These are phyloP conservation scores for Rhodotorula graminis DNA, from an alignment of 768 basidiomycete species.

Conservation along the genomic window DNA sequence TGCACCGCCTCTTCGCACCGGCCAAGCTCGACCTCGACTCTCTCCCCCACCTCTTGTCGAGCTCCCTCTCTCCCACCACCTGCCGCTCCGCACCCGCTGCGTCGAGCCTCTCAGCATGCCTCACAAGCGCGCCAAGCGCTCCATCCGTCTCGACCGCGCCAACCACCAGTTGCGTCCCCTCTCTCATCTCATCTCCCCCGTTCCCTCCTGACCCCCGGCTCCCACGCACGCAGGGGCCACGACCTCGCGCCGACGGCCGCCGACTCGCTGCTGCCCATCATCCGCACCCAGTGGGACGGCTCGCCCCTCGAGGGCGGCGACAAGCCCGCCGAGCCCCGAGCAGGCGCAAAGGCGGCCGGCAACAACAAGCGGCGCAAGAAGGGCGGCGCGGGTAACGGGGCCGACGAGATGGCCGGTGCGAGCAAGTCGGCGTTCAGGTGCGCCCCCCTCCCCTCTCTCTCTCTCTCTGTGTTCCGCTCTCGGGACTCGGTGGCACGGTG, in stretches of 20 bases:
- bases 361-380: conserved; percentile 35
- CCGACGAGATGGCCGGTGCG: conserved; percentile 1
- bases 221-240: conserved; percentile 7
- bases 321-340: neutral
- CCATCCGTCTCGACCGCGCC: conserved; percentile 6
- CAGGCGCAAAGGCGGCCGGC: neutral
- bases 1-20: neutral
- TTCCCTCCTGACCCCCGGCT: neutral
- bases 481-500: too few relatives aligned
- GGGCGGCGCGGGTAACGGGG: neutral
- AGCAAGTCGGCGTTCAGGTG: conserved; percentile 33
- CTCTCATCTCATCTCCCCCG: neutral
- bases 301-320: neutral
- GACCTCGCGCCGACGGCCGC: conserved; percentile 30
- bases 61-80: too few relatives aligned
- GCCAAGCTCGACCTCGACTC: neutral
- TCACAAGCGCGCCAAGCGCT: conserved; percentile 22
- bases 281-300: neutral
- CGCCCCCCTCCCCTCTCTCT: neutral
- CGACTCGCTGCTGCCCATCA: conserved; percentile 31
- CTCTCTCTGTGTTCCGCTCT: neutral
- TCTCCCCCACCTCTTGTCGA: too few relatives aligned
- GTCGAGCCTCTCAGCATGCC: conserved; percentile 2
- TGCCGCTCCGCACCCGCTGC: neutral
- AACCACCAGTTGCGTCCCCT: conserved; percentile 7